Evolutionary conservation across 768 basidiomycete species (phyloP).

Genomic region (Auricularia heimuer): DNA sequence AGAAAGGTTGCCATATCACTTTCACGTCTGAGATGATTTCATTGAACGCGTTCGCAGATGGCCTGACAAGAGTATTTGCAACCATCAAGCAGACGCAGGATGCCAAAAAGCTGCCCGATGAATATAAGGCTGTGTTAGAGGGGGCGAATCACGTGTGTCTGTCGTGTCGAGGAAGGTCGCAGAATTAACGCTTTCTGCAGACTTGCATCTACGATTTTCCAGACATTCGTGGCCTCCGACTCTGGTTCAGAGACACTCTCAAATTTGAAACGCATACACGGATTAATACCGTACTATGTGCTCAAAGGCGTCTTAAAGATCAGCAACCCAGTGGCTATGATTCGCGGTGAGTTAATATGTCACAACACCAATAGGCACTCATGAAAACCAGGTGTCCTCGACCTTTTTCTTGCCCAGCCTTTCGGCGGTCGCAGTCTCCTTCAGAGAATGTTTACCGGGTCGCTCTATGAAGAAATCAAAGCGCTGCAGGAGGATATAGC

Average conservation of each 20-base stretch:
- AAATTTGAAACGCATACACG: constrained; percentile 84
- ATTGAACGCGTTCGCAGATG: constrained; percentile 43
- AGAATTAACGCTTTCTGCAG: constrained; percentile 29
- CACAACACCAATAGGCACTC: not conserved
- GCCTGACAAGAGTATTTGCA: constrained; percentile 79
- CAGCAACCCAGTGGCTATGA: constrained; percentile 94
- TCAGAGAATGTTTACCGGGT: constrained; percentile 94
- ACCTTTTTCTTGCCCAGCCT: constrained; percentile 92
- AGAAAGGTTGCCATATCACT: constrained; percentile 42
- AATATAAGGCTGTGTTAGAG: constrained; percentile 84
- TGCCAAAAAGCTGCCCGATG: constrained; percentile 66
- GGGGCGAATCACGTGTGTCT: constrained; percentile 87
- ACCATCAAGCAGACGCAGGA: constrained; percentile 74
- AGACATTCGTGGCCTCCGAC: constrained; percentile 88
- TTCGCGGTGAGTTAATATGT: constrained; percentile 49
- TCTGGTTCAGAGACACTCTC: constrained; percentile 83
- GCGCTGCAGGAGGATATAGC: constrained; percentile 80
- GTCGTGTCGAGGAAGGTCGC: too few relatives aligned
- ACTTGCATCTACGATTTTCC: constrained; percentile 92
- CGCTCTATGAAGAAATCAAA: constrained; percentile 81
- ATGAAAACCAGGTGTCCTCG: constrained; percentile 48
- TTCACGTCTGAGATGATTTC: not conserved
- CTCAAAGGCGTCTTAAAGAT: constrained; percentile 85
- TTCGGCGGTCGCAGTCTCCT: constrained; percentile 89
- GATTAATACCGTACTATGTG: constrained; percentile 96